Evolutionary conservation across 495 filamentous ascomycete species (phyloP), one percentile per base, ranked within the genome.

Genomic region (Evernia prunastri): DNA sequence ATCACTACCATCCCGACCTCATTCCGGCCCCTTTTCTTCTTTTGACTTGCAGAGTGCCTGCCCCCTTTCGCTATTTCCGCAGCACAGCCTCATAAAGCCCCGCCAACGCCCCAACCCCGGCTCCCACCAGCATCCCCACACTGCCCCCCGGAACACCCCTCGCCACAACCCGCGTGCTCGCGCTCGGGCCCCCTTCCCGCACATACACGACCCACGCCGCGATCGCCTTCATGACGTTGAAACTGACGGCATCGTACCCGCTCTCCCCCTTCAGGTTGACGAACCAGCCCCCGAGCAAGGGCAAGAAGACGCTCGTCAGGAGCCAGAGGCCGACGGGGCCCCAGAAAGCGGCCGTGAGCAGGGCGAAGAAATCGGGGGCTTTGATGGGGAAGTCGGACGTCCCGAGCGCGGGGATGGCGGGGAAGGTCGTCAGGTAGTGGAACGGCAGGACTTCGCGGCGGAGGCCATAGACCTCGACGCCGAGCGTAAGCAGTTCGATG

Each of bases 311-410:
- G 68, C 82, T 86, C 4, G 90, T 93, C 35, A 87, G 71, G 4
- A 82, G 67, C 93, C 95, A 98, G 29, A 94, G 79, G 13, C 84
- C 77, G 37, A 89, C 84, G 0, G 92, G 88, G 0, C 80, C 83
- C 94, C 94, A 98, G 79, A 96, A 97, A 1, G 78, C 78, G 35
- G 80, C 71, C 4, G 87, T 90, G 12, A 96, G 72, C n/a, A 97
- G 74, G 2, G 86, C 74, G 69, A 95, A 96, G 58, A 96, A 73
- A 71, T 98, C 91, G 0, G 93, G 92, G 36, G 92, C 70, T 63
- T 82, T 81, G 63, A 96, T 76, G 9, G 80, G 69, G 36, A 79
- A 73, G 27, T 79, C 75, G 5, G 68, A 60, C 10, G 75, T 82
- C 0, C 71, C 66, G 29, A 84, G 69, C 0, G 76, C 66, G 7